Evolutionary conservation across 2,329 filamentous ascomycete species (phyloP).

Genomic region (Sphaceloma murrayae): DNA sequence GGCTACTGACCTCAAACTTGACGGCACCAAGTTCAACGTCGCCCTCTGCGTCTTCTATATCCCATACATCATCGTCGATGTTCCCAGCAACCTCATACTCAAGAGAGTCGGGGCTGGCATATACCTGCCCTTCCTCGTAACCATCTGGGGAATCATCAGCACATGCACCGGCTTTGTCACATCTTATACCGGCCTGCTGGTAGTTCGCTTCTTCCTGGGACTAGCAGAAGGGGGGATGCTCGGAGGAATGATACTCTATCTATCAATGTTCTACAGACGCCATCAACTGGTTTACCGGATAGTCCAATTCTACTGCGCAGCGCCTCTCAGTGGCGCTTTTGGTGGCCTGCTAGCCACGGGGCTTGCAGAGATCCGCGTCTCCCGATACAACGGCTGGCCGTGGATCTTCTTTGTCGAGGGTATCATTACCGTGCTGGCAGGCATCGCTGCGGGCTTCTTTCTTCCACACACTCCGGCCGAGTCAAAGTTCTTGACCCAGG

Average conservation of each 20-base stretch:
- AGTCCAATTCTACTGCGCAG: conserved; percentile 30
- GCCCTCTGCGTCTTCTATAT: conserved; percentile 39
- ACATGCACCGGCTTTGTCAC: conserved; percentile 36
- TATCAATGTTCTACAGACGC: conserved; percentile 35
- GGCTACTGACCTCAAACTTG: conserved; percentile 31
- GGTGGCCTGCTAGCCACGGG: conserved; percentile 37
- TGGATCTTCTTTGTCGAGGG: conserved; percentile 43
- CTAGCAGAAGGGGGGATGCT: conserved; percentile 35
- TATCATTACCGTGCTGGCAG: conserved; percentile 47
- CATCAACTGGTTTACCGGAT: conserved; percentile 35
- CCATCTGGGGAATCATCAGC: conserved; percentile 33
- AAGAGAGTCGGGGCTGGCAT: conserved; percentile 31
- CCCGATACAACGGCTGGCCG: conserved; percentile 33
- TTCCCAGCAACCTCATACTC: conserved; percentile 30
- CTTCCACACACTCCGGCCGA: conserved; percentile 45
- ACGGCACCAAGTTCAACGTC: conserved; percentile 35
- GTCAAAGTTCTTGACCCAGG: conserved; percentile 30
- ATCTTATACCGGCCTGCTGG: conserved; percentile 33
- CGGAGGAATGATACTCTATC: conserved; percentile 29
- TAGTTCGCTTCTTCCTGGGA: conserved; percentile 34
- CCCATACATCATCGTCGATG: conserved; percentile 31
- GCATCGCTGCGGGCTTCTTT: conserved; percentile 45
- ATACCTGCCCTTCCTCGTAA: conserved; percentile 33
- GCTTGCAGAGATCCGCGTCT: conserved; percentile 31
- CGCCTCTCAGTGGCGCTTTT: conserved; percentile 34